Conservation (phyloP, 164 flowering plant species). For the Malania oleifera region DNA sequence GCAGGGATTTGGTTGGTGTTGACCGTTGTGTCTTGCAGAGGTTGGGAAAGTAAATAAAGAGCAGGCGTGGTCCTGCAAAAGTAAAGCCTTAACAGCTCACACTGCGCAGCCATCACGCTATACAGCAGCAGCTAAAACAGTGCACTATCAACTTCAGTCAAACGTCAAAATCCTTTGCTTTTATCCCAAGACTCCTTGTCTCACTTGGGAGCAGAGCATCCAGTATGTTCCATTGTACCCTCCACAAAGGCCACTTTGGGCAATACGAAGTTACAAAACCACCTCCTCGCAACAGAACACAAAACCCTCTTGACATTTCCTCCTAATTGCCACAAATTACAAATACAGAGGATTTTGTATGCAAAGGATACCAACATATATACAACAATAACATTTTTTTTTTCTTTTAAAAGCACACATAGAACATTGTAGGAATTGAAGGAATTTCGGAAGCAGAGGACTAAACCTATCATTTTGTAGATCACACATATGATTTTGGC, state of each 20-base stretch:
- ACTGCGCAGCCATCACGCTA: background rate
- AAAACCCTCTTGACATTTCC: no score
- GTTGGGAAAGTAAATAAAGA: no score
- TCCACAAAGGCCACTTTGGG: no score
- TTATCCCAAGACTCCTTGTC: background rate
- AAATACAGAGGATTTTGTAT: background rate
- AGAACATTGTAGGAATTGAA: background rate
- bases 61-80: no score
- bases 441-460: background rate
- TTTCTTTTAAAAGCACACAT: no score
- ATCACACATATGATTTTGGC: background rate
- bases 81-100: slow-evolving; percentile 7
- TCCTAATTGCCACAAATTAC: background rate
- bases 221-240: slow-evolving; percentile 2
- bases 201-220: slow-evolving; percentile 2
- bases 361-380: background rate
- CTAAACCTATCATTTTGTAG: background rate
- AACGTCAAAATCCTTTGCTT: no score
- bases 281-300: no score
- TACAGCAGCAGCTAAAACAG: background rate
- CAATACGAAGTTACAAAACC: no score
- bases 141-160: background rate
- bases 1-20: no score
- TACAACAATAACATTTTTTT: background rate
- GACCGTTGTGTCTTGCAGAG: no score